phyloP scores from a whole-genome alignment of 805 yeast genomes.

The Lipomyces chichibuensis region DNA sequence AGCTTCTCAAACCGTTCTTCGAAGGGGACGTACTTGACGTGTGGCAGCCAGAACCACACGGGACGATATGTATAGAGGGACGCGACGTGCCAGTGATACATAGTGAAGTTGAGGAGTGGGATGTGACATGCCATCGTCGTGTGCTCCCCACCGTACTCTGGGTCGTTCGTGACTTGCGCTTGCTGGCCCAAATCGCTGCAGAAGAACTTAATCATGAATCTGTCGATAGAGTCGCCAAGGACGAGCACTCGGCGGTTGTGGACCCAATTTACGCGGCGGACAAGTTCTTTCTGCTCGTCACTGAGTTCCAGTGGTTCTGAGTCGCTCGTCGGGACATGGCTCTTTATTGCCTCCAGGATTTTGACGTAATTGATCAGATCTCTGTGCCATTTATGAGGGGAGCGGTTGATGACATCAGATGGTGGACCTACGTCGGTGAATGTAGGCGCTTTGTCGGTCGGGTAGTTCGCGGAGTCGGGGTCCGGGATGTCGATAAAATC shows the following conservation, averaged over 20 bases:
- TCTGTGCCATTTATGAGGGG: constrained; percentile 23
- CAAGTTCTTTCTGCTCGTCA: constrained; percentile 12
- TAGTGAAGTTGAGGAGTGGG: constrained; percentile 26
- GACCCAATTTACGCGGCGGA: constrained; percentile 26
- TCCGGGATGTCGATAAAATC: constrained; percentile 15
- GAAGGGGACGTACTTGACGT: constrained; percentile 27
- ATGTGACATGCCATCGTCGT: constrained; percentile 26
- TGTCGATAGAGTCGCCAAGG: constrained; percentile 33
- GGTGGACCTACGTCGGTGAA: constrained; percentile 24
- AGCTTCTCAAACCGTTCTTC: constrained; percentile 30
- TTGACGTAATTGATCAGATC: constrained; percentile 13
- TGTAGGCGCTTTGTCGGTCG: constrained; percentile 15
- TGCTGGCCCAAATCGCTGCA: constrained; percentile 18
- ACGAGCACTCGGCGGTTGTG: constrained; percentile 30
- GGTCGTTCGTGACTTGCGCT: neutral
- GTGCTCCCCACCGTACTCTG: constrained; percentile 27
- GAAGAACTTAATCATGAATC: constrained; percentile 30
- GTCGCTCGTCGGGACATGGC: neutral
- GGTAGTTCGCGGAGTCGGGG: constrained; percentile 24
- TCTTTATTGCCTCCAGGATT: constrained; percentile 2
- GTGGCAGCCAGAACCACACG: constrained; percentile 31
- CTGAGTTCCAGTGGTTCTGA: neutral
- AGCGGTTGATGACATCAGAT: neutral
- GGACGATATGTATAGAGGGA: constrained; percentile 31
- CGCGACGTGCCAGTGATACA: constrained; percentile 34